phyloP scores from a whole-genome alignment of 2,329 filamentous ascomycete genomes.

The Neofusicoccum sp. region DNA sequence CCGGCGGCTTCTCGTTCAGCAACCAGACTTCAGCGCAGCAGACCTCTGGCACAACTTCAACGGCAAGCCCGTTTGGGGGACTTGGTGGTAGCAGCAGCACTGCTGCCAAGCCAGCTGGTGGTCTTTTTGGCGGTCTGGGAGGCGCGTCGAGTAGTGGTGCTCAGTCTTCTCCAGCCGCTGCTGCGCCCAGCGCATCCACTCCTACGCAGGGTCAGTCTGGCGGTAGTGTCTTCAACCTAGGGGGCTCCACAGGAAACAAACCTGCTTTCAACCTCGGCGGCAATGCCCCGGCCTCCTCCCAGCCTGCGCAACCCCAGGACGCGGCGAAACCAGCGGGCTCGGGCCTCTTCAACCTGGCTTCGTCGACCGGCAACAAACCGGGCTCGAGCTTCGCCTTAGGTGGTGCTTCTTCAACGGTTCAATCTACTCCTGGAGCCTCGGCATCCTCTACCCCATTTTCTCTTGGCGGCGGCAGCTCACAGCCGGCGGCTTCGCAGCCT shows the following conservation, averaged over 20 bases:
- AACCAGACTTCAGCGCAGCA: not conserved
- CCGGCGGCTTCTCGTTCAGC: slow-evolving; percentile 9
- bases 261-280: slow-evolving; percentile 23
- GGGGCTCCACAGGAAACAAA: slow-evolving; percentile 31
- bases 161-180: slow-evolving; percentile 24
- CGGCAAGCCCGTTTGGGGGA: not conserved
- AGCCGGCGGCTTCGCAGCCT: not conserved
- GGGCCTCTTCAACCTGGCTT: not conserved
- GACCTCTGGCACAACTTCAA: slow-evolving; percentile 18
- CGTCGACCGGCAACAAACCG: slow-evolving; percentile 33
- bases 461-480: slow-evolving; percentile 2
- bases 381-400: slow-evolving; percentile 31
- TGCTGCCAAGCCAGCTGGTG: slow-evolving; percentile 29
- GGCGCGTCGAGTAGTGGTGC: slow-evolving; percentile 16
- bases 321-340: not conserved
- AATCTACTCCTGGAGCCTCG: slow-evolving; percentile 10
- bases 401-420: slow-evolving; percentile 23
- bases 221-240: slow-evolving; percentile 27
- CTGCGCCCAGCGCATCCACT: slow-evolving; percentile 27
- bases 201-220: slow-evolving; percentile 20
- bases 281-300: not conserved
- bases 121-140: slow-evolving; percentile 30
- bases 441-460: slow-evolving; percentile 7
- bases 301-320: slow-evolving; percentile 9
- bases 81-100: slow-evolving; percentile 10